phyloP scores from a whole-genome alignment of 441 rosid genomes.

The Populus hybrid region DNA sequence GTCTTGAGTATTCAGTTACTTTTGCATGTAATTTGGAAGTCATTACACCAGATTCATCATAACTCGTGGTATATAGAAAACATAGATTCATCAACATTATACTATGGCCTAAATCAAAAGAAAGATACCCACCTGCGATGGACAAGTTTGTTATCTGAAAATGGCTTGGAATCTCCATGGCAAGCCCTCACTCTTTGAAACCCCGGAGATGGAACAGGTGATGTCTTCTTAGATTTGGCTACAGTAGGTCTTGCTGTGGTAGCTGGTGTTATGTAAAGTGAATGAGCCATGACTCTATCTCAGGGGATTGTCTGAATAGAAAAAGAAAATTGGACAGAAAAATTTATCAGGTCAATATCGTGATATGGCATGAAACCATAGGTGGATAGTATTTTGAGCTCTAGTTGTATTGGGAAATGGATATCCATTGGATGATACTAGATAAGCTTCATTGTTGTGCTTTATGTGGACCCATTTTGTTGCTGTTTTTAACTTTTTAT shows the following conservation, averaged over 20 bases:
- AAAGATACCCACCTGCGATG: conserved; percentile 32
- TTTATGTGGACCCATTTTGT: conserved; percentile 23
- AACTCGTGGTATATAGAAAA: neutral
- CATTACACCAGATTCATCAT: neutral
- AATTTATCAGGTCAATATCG: neutral
- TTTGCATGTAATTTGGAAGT: neutral
- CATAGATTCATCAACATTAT: conserved; percentile 1
- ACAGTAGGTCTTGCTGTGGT: conserved; percentile 20
- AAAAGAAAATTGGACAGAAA: neutral
- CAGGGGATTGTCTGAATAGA: conserved; percentile 6
- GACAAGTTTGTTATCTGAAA: conserved; percentile 8
- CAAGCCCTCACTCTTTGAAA: conserved; percentile 17
- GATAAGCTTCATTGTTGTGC: conserved; percentile 28
- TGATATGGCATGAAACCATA: conserved; percentile 1
- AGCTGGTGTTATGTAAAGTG: conserved; percentile 32
- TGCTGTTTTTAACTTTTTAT: no score
- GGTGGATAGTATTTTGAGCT: conserved; percentile 28
- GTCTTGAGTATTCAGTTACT: neutral
- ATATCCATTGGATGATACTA: conserved; percentile 31
- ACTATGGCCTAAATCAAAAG: neutral
- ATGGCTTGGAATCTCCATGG: neutral
- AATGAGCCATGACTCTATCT: conserved; percentile 42
- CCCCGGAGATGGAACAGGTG: conserved; percentile 14
- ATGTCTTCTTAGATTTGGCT: conserved; percentile 14
- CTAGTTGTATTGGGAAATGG: conserved; percentile 2